phyloP scores from a whole-genome alignment of 331 rosid species.

The Pyrus hybrid region DNA sequence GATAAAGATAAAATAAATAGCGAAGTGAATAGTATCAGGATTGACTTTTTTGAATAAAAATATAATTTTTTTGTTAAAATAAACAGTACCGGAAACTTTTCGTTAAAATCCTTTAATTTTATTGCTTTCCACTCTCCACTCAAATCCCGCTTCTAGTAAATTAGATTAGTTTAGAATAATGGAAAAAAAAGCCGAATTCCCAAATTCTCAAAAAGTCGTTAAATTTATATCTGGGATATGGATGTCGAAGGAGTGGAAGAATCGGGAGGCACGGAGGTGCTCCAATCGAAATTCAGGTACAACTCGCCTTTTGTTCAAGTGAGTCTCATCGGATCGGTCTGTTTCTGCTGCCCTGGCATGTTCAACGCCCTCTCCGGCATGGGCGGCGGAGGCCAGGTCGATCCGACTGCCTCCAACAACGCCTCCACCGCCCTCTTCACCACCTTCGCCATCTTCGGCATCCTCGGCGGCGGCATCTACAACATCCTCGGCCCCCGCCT shows the following conservation, averaged over 20 bases:
- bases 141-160: no score
- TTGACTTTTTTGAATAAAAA: no score
- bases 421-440: constrained; percentile 74
- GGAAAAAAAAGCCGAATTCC: no score
- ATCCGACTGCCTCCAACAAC: constrained; percentile 64
- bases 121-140: no score
- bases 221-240: constrained; percentile 23
- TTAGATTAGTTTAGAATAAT: no score
- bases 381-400: constrained; percentile 93
- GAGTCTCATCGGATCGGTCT: constrained; percentile 59
- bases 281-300: constrained; percentile 25
- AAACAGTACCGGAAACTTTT: no score
- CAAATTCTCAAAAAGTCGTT: background rate
- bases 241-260: constrained; percentile 38
- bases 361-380: constrained; percentile 89
- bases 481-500: constrained; percentile 89
- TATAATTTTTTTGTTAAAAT: no score
- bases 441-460: constrained; percentile 70
- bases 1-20: no score
- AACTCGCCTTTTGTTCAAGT: constrained; percentile 71
- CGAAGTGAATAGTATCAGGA: no score
- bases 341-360: constrained; percentile 98
- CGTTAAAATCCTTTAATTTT: no score
- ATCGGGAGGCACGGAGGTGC: background rate
- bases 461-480: constrained; percentile 92